Evolutionary conservation across 192 early-diverging fungal species (phyloP).

Genomic region (Coemansia sp.): DNA sequence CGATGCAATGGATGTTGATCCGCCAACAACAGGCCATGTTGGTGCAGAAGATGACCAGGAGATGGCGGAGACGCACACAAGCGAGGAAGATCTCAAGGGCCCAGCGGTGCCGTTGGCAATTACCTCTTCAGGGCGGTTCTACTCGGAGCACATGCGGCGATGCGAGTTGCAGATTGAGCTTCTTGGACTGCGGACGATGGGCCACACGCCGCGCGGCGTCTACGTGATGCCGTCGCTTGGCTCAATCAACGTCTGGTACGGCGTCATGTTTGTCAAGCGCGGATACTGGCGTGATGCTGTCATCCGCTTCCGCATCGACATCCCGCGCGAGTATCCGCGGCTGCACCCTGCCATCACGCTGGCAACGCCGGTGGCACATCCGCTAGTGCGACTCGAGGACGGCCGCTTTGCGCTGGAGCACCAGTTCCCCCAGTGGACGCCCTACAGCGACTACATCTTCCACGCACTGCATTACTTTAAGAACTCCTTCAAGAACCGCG

Average conservation of each 20-base stretch:
- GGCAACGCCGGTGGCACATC: slow-evolving; percentile 79
- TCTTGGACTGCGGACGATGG: slow-evolving; percentile 34
- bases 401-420: slow-evolving; percentile 71
- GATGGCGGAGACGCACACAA: slow-evolving; percentile 13
- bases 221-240: slow-evolving; percentile 76
- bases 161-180: slow-evolving; percentile 53
- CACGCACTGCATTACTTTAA: slow-evolving; percentile 88
- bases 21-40: slow-evolving; percentile 9
- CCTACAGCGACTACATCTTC: slow-evolving; percentile 79
- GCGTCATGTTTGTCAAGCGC: slow-evolving; percentile 83
- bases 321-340: slow-evolving; percentile 80
- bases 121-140: slow-evolving; percentile 36
- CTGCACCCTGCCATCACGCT: slow-evolving; percentile 71
- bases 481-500: slow-evolving; percentile 79
- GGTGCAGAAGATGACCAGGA: not conserved
- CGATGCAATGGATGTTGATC: slow-evolving; percentile 45
- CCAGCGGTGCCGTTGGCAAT: slow-evolving; percentile 47
- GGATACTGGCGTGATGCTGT: slow-evolving; percentile 89
- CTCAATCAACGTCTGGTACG: slow-evolving; percentile 74
- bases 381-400: slow-evolving; percentile 70
- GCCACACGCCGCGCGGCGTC: slow-evolving; percentile 83
- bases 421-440: slow-evolving; percentile 81
- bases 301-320: slow-evolving; percentile 82
- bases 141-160: slow-evolving; percentile 56
- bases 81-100: slow-evolving; percentile 25